A percentile compares a stretch with the other conserved stretches of the same genome.
These are phyloP conservation scores for Boletus tomentosulus DNA, from an alignment of 768 basidiomycete genomes.

Conservation along the genomic window DNA sequence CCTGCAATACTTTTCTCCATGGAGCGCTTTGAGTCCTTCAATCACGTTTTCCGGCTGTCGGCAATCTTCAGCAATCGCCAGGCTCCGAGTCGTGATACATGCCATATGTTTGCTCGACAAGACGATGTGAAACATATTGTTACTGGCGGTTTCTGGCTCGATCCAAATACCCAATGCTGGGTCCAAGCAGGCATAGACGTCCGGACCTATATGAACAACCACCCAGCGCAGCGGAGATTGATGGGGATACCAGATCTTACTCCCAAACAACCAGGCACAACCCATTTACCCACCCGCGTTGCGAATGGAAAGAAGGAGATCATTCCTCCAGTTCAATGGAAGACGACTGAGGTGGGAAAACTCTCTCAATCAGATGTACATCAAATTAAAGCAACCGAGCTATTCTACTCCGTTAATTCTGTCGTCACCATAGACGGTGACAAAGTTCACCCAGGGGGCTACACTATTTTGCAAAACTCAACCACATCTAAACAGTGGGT, in stretches of 20 bases:
- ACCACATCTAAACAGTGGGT: not conserved
- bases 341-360: too few relatives aligned
- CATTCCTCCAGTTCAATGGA: too few relatives aligned
- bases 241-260: not conserved
- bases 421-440: too few relatives aligned
- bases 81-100: not conserved
- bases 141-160: conserved; percentile 6
- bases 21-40: not conserved
- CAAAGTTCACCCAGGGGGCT: too few relatives aligned
- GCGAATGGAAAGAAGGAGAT: too few relatives aligned
- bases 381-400: too few relatives aligned
- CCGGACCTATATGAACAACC: not conserved
- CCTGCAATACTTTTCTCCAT: not conserved
- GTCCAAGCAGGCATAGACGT: not conserved
- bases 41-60: not conserved
- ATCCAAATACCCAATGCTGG: conserved; percentile 1
- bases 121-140: not conserved
- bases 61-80: not conserved
- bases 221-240: conserved; percentile 4
- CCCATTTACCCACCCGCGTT: too few relatives aligned
- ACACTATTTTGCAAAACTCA: too few relatives aligned
- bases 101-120: not conserved
- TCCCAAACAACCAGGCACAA: too few relatives aligned
- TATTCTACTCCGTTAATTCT: too few relatives aligned
- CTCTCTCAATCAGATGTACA: too few relatives aligned